Evolutionary conservation across 768 basidiomycete species (phyloP).

Genomic region (Leccinum variicolor): DNA sequence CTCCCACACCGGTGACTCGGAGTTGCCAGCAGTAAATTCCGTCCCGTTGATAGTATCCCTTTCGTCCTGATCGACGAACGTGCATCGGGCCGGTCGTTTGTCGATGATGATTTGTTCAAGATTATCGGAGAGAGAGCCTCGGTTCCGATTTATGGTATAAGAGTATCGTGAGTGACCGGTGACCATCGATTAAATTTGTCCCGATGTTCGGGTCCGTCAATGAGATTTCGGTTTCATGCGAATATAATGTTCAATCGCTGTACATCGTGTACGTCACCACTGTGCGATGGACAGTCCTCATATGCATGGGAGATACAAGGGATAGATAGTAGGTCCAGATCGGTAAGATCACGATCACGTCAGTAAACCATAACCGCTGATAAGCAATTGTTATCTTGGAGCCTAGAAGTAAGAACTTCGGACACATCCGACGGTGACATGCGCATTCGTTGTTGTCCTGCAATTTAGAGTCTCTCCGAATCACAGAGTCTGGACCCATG

Average conservation of each 20-base stretch:
- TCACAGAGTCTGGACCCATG: background rate
- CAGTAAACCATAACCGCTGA: background rate
- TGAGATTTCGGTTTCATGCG: background rate
- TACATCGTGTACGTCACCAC: background rate
- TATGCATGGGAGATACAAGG: background rate
- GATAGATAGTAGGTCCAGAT: background rate
- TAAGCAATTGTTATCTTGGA: background rate
- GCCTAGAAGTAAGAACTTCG: background rate
- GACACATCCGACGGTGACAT: background rate
- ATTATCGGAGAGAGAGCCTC: constrained; percentile 7
- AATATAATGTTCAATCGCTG: background rate
- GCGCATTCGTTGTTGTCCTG: background rate
- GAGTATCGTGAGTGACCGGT: constrained; percentile 10
- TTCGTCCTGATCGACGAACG: background rate
- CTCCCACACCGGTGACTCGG: constrained; percentile 1
- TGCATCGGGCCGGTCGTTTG: background rate
- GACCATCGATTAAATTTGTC: constrained; percentile 4
- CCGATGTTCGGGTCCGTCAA: background rate
- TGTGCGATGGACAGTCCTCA: constrained; percentile 1
- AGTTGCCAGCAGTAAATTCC: background rate
- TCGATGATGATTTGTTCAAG: constrained; percentile 2
- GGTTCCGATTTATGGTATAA: background rate
- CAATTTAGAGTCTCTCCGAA: background rate
- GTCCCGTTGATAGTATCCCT: background rate
- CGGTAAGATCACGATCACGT: constrained; percentile 5